phyloP scores from a whole-genome alignment of 192 early-diverging fungal species.

The Mortierella hygrophila region DNA sequence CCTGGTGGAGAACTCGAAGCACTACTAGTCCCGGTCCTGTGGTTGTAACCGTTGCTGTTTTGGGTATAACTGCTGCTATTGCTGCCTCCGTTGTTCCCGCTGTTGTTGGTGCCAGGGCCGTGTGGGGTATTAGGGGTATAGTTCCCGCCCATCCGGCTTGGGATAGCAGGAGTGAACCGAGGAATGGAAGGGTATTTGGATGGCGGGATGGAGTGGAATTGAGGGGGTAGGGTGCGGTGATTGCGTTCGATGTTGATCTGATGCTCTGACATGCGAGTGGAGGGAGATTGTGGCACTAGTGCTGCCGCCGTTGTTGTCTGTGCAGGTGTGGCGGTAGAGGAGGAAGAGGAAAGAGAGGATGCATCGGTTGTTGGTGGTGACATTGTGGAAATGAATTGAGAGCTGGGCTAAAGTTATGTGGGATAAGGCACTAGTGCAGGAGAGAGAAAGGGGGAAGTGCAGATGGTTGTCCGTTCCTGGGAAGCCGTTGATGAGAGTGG shows the following conservation, averaged over 20 bases:
- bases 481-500: conserved; percentile 11
- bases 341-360: not conserved
- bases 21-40: conserved; percentile 27
- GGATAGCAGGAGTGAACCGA: conserved; percentile 24
- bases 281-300: not conserved
- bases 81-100: not conserved
- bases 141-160: conserved; percentile 35
- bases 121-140: conserved; percentile 20
- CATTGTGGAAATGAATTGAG: not conserved
- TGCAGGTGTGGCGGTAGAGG: not conserved
- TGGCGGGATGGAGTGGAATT: conserved; percentile 3
- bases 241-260: conserved; percentile 48
- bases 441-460: not conserved
- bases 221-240: conserved; percentile 22
- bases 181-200: conserved; percentile 47
- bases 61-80: conserved; percentile 1
- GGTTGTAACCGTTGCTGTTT: not conserved
- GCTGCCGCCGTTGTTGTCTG: not conserved
- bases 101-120: not conserved
- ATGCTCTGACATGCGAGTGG: conserved; percentile 4
- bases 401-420: not conserved
- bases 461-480: conserved; percentile 1
- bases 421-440: not conserved
- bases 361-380: not conserved
- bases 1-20: conserved; percentile 53